Evolutionary conservation across 495 filamentous ascomycete genomes (phyloP).

Genomic region (Parathielavia appendiculata): DNA sequence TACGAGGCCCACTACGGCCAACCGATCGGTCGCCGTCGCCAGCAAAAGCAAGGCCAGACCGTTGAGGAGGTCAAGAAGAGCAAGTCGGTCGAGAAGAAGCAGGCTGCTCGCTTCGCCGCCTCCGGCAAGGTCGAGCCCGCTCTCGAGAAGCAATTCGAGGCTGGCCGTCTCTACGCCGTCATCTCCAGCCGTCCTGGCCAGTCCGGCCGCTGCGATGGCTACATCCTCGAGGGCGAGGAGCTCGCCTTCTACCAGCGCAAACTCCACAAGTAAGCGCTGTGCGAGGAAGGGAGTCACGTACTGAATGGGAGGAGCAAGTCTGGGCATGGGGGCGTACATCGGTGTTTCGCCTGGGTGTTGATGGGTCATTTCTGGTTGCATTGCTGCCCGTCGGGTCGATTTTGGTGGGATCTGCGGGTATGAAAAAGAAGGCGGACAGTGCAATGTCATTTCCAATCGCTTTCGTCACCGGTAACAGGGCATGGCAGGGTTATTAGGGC

Average conservation of each 20-base stretch:
- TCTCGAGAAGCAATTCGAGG: constrained; percentile 97
- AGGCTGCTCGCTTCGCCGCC: constrained; percentile 72
- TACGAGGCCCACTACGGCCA: constrained; percentile 99
- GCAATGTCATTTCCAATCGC: constrained; percentile 28
- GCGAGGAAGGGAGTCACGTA: neutral
- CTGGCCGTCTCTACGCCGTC: constrained; percentile 90
- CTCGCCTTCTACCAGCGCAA: constrained; percentile 98
- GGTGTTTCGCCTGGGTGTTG: constrained; percentile 33
- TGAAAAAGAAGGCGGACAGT: constrained; percentile 14
- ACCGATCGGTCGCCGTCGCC: constrained; percentile 79
- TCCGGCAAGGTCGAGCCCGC: constrained; percentile 87
- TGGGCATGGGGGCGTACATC: constrained; percentile 24
- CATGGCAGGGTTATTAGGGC: constrained; percentile 31
- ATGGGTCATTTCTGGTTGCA: constrained; percentile 28
- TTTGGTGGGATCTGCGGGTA: constrained; percentile 14
- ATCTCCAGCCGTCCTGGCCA: constrained; percentile 89
- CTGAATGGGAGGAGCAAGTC: constrained; percentile 12
- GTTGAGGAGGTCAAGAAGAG: constrained; percentile 78
- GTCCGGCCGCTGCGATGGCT: constrained; percentile 92
- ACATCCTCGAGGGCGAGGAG: constrained; percentile 99
- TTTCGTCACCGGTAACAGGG: constrained; percentile 30
- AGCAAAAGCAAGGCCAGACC: constrained; percentile 62
- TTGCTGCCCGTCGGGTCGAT: constrained; percentile 18
- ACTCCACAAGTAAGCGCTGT: constrained; percentile 78
- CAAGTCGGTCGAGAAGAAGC: constrained; percentile 91